Base-by-base conservation (phyloP, 2,329 filamentous ascomycete genomes). In the Diaporthe longicolla region DNA sequence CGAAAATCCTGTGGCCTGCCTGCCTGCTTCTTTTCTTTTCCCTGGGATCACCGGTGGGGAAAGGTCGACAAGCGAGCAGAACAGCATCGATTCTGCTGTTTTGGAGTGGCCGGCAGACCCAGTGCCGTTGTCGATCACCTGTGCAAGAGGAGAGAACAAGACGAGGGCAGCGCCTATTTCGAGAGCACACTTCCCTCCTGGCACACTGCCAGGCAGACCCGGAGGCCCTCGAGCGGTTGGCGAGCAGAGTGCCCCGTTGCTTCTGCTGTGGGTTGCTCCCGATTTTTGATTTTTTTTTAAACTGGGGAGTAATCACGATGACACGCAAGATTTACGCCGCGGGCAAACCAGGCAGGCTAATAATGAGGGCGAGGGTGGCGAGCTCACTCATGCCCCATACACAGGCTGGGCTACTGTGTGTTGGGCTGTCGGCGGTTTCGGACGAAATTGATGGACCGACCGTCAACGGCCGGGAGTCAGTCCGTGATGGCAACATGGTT, bases 41-140 rank as follows among this genome's bases (percentile, higher is more conserved):
- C 17, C 19, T 54, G 57, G 45, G 57, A 71, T 63, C 48, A 40
- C n/a, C 57, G 45, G 70, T 24, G 57, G 70, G 43, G 57, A 48
- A 48, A 54, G 8, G 48, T 37, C 63, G 63, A 68, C 63, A 68
- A 68, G 63, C 63, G 63, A 68, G 63, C 32, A 54, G 63, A 68
- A 68, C 32, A 54, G 63, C 63, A 68, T 32, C 48, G 29, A 35
- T 26, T 68, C 24, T 40, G 48, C 48, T 21, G 63, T 54, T 40
- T 54, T 21, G 32, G 63, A 68, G 48, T 54, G 48, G 32, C n/a
- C 63, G 48, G 63, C 63, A 63, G 19, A 48, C 45, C 45, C 45
- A 48, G 45, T 71, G 70, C 70, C 70, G 57, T 71, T 71, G 70
- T 24, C 70, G 70, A 71, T 71, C 70, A 71, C 45, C 37, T 37